These are phyloP conservation scores for Raphanus sativus DNA, from an alignment of 345 rosid genomes.

Conservation along the genomic window DNA sequence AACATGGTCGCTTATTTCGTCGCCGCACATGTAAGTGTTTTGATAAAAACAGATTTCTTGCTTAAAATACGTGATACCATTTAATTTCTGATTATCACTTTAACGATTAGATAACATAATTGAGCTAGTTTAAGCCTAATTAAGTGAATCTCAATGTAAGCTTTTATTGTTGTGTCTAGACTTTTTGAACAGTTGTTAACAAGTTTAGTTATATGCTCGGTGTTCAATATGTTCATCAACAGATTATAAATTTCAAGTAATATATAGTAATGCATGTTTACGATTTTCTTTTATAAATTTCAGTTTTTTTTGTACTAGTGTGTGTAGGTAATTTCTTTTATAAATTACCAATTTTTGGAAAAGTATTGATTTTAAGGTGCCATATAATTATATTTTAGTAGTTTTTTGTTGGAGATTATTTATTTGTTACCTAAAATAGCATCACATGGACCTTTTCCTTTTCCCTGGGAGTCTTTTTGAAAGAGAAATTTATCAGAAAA, in stretches of 20 bases:
- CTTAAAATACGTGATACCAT: neutral
- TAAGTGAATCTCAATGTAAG: neutral
- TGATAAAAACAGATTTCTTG: neutral
- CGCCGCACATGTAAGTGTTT: constrained; percentile 80
- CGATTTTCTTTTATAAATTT: neutral
- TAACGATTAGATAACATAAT: neutral
- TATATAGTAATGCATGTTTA: neutral
- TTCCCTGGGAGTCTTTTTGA: constrained; percentile 24
- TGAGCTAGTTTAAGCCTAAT: neutral
- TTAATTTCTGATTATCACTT: neutral
- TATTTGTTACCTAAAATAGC: constrained; percentile 9
- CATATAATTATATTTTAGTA: neutral
- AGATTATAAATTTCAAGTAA: neutral
- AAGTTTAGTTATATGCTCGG: neutral
- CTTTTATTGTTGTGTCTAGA: neutral
- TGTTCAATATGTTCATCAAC: neutral
- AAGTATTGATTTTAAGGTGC: constrained; percentile 14
- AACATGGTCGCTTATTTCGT: constrained; percentile 92
- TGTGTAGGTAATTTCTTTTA: neutral
- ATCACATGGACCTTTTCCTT: constrained; percentile 39
- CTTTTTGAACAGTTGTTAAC: neutral
- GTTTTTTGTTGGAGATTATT: neutral
- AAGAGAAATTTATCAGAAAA: constrained; percentile 12
- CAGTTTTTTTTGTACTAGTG: neutral
- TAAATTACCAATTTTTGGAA: neutral